Evolutionary conservation across 768 basidiomycete species (phyloP), one percentile per base, ranked within the genome.

Genomic region (Boletus sensibilis): DNA sequence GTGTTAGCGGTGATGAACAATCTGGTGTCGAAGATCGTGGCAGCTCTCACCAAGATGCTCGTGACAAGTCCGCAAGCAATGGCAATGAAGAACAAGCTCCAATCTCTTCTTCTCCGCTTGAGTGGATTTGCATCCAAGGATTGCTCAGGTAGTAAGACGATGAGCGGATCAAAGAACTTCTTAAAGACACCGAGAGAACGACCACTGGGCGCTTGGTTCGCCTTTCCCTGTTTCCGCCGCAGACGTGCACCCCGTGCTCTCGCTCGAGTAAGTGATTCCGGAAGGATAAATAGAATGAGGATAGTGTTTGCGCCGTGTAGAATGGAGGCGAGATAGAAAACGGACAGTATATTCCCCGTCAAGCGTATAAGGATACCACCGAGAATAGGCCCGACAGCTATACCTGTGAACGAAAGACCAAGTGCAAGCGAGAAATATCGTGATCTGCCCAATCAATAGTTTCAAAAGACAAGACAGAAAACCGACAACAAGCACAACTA

Each of bases 311-410:
- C 9, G 23, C 77, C 23, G 58, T 89, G 85, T 8, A 84, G 56
- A 10, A 66, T 58, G 5, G 76, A 68, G 10, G 87, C 81, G 44
- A 85, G 62, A 69, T 90, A 94, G 76, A 94, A 94, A 18, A 90
- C 84, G 1, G 82, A 82, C 20, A 90, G 69, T 11, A 81, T 63
- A 16, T 75, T 72, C 6, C 78, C 79, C 1, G 86, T 88, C 23
- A 71, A 62, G 35, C 74, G 79, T 64, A 94, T 82, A 39, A 92
- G 65, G 35, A 90, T 55, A 49, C 82, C 79, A 14, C 92, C 90
- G 0, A 94, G 55, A 4, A 83, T 78, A 5, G 94, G 94, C 1
- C 94, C 94, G 20, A 90, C 31, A 1, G 86, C 87, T 65, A 90
- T 78, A n/a, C 94, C 94, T 10, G 75, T 66, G 71, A 89, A 92